A percentile compares a stretch with the other conserved stretches of the same genome.
phyloP scores from a whole-genome alignment of 225 moss, liverwort and hornwort species.

The Straminergon stramineum region DNA sequence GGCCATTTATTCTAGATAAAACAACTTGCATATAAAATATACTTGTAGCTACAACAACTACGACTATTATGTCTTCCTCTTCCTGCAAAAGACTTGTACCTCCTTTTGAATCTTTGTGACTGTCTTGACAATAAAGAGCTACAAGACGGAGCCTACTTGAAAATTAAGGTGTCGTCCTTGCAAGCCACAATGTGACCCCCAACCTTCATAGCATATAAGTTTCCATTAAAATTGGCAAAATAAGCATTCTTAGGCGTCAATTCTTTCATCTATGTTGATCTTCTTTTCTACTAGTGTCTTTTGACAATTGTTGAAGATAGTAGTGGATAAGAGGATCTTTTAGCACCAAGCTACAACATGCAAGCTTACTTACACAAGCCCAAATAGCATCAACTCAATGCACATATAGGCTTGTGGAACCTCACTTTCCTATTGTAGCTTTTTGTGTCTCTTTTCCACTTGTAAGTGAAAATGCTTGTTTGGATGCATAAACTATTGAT shows the following conservation, averaged over 20 bases:
- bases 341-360: no score
- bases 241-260: neutral
- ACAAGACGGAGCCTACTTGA: no score
- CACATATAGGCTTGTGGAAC: neutral
- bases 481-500: neutral
- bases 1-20: neutral
- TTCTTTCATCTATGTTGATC: neutral
- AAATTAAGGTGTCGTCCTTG: neutral
- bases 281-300: neutral
- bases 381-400: no score
- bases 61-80: rapidly evolving
- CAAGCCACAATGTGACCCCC: rapidly evolving
- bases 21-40: neutral
- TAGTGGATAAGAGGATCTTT: neutral
- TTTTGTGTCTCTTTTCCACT: rapidly evolving
- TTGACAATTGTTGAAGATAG: neutral
- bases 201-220: neutral
- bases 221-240: neutral
- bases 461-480: neutral
- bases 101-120: neutral
- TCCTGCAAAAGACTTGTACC: rapidly evolving
- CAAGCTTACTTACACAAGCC: rapidly evolving
- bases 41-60: rapidly evolving
- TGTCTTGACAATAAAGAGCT: no score
- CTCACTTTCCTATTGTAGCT: rapidly evolving